These are phyloP conservation scores for Fusarium equiseti DNA, from an alignment of 2,329 filamentous ascomycete species.

Conservation along the genomic window DNA sequence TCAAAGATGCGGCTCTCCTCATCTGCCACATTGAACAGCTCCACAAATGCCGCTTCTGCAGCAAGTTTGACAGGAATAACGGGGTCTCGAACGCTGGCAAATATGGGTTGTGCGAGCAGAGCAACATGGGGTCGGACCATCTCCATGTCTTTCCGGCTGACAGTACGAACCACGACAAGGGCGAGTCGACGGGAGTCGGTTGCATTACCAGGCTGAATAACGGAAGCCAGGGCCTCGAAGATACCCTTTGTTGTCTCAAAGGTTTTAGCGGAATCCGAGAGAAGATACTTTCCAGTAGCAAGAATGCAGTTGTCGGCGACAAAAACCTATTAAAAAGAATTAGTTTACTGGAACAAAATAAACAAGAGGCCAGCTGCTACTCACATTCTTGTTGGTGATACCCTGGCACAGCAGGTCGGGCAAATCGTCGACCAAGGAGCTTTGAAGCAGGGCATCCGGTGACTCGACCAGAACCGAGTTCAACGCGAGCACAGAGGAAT, in stretches of 20 bases:
- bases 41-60: constrained; percentile 92
- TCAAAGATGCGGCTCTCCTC: constrained; percentile 89
- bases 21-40: constrained; percentile 90
- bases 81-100: constrained; percentile 88
- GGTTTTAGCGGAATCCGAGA: constrained; percentile 74
- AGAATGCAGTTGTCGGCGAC: constrained; percentile 90
- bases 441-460: constrained; percentile 74
- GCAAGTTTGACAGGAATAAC: constrained; percentile 96
- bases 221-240: constrained; percentile 80
- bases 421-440: constrained; percentile 77
- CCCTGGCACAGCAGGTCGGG: constrained; percentile 83
- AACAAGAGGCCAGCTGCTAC: constrained; percentile 48
- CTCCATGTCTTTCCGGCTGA: constrained; percentile 82
- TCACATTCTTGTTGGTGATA: constrained; percentile 80
- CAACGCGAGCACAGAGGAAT: constrained; percentile 84
- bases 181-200: constrained; percentile 87
- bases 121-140: constrained; percentile 84
- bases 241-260: constrained; percentile 84
- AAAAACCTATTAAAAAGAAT: constrained; percentile 67
- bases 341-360: not conserved
- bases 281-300: constrained; percentile 89
- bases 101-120: constrained; percentile 84
- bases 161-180: constrained; percentile 88
- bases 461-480: constrained; percentile 91
- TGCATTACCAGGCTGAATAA: constrained; percentile 82